Evolutionary conservation across 176 grass and related monocot species (phyloP).

Genomic region (Hordeum marinum): DNA sequence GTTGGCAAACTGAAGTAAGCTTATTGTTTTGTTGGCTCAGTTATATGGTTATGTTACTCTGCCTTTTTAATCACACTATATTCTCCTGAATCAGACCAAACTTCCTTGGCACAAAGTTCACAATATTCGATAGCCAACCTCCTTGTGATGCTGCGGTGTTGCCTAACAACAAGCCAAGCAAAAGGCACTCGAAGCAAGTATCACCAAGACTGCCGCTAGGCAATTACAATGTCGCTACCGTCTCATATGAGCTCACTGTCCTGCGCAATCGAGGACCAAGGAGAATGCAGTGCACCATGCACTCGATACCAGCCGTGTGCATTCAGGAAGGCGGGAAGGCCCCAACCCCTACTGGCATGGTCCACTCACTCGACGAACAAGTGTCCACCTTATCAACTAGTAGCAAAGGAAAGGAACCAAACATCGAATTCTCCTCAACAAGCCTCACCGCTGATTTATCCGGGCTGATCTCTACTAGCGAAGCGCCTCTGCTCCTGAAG

Average conservation of each 20-base stretch:
- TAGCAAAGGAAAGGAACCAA: conserved; percentile 55
- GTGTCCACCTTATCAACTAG: conserved; percentile 24
- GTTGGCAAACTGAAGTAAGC: conserved; percentile 94
- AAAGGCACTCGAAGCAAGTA: conserved; percentile 85
- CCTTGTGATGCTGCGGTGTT: conserved; percentile 48
- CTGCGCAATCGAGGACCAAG: conserved; percentile 91
- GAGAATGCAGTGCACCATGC: conserved; percentile 95
- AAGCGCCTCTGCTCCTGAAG: conserved; percentile 64
- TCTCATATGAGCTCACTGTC: conserved; percentile 91
- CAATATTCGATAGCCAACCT: conserved; percentile 82
- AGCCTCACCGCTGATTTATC: conserved; percentile 39
- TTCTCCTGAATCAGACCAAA: conserved; percentile 64
- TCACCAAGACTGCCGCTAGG: conserved; percentile 81
- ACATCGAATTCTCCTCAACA: conserved; percentile 42
- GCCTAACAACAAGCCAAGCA: conserved; percentile 52
- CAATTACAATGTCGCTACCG: conserved; percentile 75
- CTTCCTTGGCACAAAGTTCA: conserved; percentile 98
- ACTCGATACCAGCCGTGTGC: conserved; percentile 64
- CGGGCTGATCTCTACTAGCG: conserved; percentile 8
- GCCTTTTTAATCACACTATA: background rate
- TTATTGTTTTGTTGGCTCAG: background rate
- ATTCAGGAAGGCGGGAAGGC: conserved; percentile 64
- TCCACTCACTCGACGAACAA: conserved; percentile 61
- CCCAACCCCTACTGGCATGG: conserved; percentile 61
- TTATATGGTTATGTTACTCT: background rate